phyloP scores from a whole-genome alignment of 441 rosid genomes.

The Aquilaria agallochum region DNA sequence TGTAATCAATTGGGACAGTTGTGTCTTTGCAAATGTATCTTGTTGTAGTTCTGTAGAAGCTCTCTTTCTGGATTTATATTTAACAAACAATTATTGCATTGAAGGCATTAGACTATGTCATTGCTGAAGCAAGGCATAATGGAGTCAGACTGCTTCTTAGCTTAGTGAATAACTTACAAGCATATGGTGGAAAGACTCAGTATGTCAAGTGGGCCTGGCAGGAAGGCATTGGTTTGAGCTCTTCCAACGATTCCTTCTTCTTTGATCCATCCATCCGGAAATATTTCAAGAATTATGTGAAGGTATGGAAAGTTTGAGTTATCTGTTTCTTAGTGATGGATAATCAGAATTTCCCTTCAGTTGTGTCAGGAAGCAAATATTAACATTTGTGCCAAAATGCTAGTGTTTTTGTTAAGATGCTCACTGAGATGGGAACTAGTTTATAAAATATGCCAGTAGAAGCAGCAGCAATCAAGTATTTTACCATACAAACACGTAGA shows the following conservation, averaged over 20 bases:
- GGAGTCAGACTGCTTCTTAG: constrained; percentile 77
- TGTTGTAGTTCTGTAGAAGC: too few relatives aligned
- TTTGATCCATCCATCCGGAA: constrained; percentile 86
- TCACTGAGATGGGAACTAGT: too few relatives aligned
- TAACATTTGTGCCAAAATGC: not conserved
- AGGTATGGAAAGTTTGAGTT: constrained; percentile 26
- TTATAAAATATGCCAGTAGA: constrained; percentile 1
- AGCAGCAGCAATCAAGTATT: too few relatives aligned
- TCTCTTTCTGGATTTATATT: not conserved
- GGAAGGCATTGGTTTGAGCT: constrained; percentile 88
- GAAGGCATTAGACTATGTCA: constrained; percentile 92
- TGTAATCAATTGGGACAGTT: too few relatives aligned
- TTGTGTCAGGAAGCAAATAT: constrained; percentile 7
- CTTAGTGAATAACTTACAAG: constrained; percentile 78
- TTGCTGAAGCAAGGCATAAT: constrained; percentile 75
- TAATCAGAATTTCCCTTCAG: constrained; percentile 1
- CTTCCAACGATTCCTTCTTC: constrained; percentile 94
- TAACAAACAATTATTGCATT: constrained; percentile 14
- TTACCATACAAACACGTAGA: too few relatives aligned
- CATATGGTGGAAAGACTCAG: constrained; percentile 92
- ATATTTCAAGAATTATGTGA: constrained; percentile 77
- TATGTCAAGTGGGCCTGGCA: constrained; percentile 97
- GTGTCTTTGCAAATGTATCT: too few relatives aligned
- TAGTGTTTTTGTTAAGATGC: constrained; percentile 4
- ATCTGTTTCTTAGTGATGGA: constrained; percentile 2